These are phyloP conservation scores for Thymus quinquecostatus DNA, from an alignment of 257 asterid genomes.

Conservation along the genomic window DNA sequence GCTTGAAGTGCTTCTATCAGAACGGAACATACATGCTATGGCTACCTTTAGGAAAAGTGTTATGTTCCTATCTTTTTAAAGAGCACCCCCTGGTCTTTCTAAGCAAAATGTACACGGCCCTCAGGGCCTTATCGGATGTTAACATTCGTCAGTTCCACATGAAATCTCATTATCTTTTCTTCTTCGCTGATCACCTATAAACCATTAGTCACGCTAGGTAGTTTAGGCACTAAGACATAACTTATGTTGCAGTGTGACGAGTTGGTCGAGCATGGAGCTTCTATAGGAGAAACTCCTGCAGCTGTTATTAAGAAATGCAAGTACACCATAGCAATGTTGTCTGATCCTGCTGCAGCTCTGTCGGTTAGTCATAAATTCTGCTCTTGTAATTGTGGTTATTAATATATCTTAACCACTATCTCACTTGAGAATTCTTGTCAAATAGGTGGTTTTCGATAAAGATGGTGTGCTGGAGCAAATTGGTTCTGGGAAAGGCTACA, in stretches of 20 bases:
- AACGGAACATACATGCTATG: neutral
- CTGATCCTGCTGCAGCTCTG: slow-evolving; percentile 96
- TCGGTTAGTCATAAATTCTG: slow-evolving; percentile 57
- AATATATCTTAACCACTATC: slow-evolving; percentile 12
- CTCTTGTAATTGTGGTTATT: neutral
- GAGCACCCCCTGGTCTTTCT: neutral
- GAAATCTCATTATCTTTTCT: neutral
- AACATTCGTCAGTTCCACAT: neutral
- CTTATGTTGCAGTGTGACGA: slow-evolving; percentile 77
- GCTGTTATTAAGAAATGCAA: slow-evolving; percentile 94
- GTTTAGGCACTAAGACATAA: slow-evolving; percentile 2
- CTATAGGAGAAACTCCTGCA: slow-evolving; percentile 81
- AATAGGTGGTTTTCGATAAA: slow-evolving; percentile 84
- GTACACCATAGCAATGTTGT: slow-evolving; percentile 90
- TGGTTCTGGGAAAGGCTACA: slow-evolving; percentile 79
- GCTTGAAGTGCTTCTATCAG: neutral
- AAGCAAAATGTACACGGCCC: neutral
- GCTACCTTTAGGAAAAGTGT: neutral
- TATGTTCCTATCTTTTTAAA: neutral
- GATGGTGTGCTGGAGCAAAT: slow-evolving; percentile 87
- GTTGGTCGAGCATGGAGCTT: slow-evolving; percentile 86
- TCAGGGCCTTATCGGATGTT: neutral
- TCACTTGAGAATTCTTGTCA: slow-evolving; percentile 20
- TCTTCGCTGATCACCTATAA: neutral
- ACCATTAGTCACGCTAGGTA: neutral